These are phyloP conservation scores for Spathaspora hagerdaliae DNA, from an alignment of 805 yeast genomes.

Conservation along the genomic window DNA sequence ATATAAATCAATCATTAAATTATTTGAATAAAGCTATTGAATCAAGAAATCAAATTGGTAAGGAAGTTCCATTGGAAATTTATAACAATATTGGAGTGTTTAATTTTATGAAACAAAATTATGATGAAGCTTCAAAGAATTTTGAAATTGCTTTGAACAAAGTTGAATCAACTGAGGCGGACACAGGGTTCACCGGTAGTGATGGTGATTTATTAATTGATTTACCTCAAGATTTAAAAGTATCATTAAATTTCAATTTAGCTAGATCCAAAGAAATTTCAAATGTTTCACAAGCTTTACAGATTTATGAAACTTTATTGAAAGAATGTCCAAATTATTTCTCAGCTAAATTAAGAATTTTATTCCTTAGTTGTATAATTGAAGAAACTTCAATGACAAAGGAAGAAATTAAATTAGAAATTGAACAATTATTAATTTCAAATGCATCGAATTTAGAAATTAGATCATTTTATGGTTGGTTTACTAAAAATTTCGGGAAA, in stretches of 20 bases:
- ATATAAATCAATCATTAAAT: conserved; percentile 62
- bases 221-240: conserved; percentile 24
- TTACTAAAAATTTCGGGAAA: conserved; percentile 56
- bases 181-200: conserved; percentile 25
- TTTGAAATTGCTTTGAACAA: conserved; percentile 50
- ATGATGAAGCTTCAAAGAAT: conserved; percentile 51
- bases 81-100: conserved; percentile 84
- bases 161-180: conserved; percentile 22
- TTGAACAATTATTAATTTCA: conserved; percentile 49
- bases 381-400: conserved; percentile 33
- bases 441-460: conserved; percentile 69
- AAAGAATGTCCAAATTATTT: conserved; percentile 62
- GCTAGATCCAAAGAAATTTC: conserved; percentile 69
- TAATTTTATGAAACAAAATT: conserved; percentile 61
- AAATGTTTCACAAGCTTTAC: conserved; percentile 34
- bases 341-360: conserved; percentile 69
- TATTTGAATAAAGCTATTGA: conserved; percentile 61
- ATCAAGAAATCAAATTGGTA: conserved; percentile 35
- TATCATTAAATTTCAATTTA: conserved; percentile 53
- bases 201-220: conserved; percentile 26
- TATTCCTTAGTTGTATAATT: conserved; percentile 53
- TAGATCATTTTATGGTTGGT: conserved; percentile 93
- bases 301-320: conserved; percentile 54
- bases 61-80: conserved; percentile 54
- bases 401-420: conserved; percentile 48